phyloP scores from a whole-genome alignment of 257 asterid species.

The Solanum sitiens region DNA sequence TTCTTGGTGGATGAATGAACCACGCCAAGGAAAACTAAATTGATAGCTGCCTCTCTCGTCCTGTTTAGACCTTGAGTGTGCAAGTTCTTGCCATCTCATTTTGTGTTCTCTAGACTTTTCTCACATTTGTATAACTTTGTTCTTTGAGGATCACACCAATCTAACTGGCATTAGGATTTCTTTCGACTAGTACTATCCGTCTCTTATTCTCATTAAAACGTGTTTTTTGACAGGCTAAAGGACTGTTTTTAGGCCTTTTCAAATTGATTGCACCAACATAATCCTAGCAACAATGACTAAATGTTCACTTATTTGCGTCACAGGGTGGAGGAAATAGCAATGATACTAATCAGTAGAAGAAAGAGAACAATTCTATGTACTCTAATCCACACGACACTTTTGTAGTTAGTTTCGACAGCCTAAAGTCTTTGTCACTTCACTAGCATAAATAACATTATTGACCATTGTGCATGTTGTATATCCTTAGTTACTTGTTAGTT shows the following conservation, averaged over 20 bases:
- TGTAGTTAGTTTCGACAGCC: neutral
- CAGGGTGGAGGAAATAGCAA: neutral
- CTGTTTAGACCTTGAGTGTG: neutral
- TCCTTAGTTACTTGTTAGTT: neutral
- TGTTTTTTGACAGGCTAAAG: neutral
- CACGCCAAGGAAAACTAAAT: neutral
- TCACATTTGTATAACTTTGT: neutral
- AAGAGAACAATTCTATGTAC: neutral
- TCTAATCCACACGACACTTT: neutral
- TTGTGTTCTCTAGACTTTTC: neutral
- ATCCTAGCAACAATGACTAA: neutral
- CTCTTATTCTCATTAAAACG: neutral
- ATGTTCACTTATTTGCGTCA: neutral
- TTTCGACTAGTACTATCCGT: neutral
- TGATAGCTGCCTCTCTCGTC: neutral
- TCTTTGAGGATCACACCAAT: neutral
- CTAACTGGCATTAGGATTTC: neutral
- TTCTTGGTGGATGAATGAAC: neutral
- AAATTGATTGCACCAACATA: neutral
- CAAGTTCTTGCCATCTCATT: neutral
- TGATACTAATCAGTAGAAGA: neutral
- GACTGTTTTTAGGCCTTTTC: neutral
- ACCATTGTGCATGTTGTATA: neutral
- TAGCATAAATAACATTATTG: neutral
- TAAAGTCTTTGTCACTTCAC: neutral